Conservation (phyloP, 768 basidiomycete species). For the Naganishia vishniacii region DNA sequence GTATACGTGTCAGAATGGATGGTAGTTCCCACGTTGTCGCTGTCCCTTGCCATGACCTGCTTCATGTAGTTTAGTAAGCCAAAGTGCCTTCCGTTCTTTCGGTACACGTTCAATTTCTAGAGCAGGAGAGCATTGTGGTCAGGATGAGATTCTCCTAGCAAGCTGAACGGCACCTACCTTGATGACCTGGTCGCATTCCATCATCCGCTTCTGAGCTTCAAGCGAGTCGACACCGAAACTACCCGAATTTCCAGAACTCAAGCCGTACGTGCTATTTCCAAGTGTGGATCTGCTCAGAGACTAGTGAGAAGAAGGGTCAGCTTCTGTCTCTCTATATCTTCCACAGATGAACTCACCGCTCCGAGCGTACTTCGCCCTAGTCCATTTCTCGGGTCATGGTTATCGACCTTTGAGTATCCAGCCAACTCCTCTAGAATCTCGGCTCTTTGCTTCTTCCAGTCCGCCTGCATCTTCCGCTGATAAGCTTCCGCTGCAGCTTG, state of each 20-base stretch:
- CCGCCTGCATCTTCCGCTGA: slow-evolving; percentile 13
- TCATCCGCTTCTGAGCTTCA: slow-evolving; percentile 76
- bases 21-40: slow-evolving; percentile 33
- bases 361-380: slow-evolving; percentile 15
- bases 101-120: slow-evolving; percentile 37
- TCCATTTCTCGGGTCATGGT: background rate
- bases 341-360: background rate
- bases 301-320: background rate
- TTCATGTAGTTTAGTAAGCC: slow-evolving; percentile 40
- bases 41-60: slow-evolving; percentile 32
- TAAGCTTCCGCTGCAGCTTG: slow-evolving; percentile 30
- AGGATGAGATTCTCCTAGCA: background rate
- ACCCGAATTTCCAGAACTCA: slow-evolving; percentile 27
- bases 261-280: slow-evolving; percentile 9
- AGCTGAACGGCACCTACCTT: slow-evolving; percentile 51
- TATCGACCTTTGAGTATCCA: slow-evolving; percentile 13
- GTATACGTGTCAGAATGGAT: background rate
- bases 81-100: slow-evolving; percentile 37
- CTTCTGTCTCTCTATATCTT: background rate
- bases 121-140: background rate
- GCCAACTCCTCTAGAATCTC: slow-evolving; percentile 27
- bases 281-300: slow-evolving; percentile 7
- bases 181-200: slow-evolving; percentile 83
- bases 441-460: slow-evolving; percentile 25
- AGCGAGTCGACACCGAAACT: slow-evolving; percentile 6